These are phyloP conservation scores for Discostella pseudostelligera DNA, from an alignment of 108 stramenopile species.

Conservation along the genomic window DNA sequence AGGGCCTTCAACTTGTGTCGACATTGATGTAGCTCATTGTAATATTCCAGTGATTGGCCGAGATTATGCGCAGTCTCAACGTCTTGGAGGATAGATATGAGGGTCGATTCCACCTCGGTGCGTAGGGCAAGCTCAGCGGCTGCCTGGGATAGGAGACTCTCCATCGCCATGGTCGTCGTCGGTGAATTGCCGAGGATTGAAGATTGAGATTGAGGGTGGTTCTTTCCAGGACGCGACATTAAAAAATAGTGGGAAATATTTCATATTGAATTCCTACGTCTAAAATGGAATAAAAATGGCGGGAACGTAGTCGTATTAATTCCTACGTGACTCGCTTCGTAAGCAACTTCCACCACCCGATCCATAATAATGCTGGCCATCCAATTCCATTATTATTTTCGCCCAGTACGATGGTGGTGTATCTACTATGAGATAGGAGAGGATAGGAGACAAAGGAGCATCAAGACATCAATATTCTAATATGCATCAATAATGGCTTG, in stretches of 20 bases:
- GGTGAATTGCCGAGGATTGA: background rate
- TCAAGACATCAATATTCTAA: too few species aligned
- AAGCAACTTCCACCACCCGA: too few species aligned
- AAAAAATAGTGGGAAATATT: background rate
- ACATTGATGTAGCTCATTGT: conserved; percentile 24
- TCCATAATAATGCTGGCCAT: too few species aligned
- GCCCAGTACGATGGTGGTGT: too few species aligned
- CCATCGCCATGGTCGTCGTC: conserved; percentile 10
- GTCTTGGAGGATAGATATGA: conserved; percentile 37
- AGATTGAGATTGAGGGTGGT: background rate
- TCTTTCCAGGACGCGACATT: background rate
- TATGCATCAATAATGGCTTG: too few species aligned
- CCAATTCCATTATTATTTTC: too few species aligned
- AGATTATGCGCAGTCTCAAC: conserved; percentile 40
- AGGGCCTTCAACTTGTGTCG: conserved; percentile 17
- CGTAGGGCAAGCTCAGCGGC: conserved; percentile 38
- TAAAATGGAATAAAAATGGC: too few species aligned
- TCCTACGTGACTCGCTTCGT: too few species aligned
- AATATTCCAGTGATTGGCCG: conserved; percentile 19
- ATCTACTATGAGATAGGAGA: too few species aligned
- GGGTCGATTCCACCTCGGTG: conserved; percentile 35
- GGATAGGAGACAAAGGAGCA: too few species aligned
- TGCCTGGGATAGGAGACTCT: conserved; percentile 35
- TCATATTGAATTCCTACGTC: too few species aligned
- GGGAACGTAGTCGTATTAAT: too few species aligned